These are phyloP conservation scores for Penicillium robsamsonii DNA, from an alignment of 495 filamentous ascomycete species.

Conservation along the genomic window DNA sequence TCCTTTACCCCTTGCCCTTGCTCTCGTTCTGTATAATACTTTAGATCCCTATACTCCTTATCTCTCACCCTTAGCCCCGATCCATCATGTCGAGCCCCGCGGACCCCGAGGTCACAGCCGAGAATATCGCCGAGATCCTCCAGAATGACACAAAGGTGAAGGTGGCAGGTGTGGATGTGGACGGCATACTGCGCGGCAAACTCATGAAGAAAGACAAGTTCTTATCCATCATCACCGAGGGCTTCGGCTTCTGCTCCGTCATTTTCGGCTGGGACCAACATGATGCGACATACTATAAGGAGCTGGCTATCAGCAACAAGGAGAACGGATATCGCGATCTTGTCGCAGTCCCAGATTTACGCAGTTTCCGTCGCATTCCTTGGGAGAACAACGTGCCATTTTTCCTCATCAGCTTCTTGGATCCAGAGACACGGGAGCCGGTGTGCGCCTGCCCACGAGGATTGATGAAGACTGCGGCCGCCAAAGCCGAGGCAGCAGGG, in stretches of 20 bases:
- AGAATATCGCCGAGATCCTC: conserved; percentile 61
- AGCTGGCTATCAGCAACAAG: conserved; percentile 85
- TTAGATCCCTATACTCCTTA: not conserved
- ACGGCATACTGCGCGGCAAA: conserved; percentile 89
- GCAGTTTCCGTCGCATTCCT: conserved; percentile 82
- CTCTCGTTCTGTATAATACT: not conserved
- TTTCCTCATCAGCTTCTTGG: conserved; percentile 85
- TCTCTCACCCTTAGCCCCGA: not conserved
- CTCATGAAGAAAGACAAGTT: conserved; percentile 97
- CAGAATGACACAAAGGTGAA: conserved; percentile 81
- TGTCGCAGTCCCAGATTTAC: conserved; percentile 77
- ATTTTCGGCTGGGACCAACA: conserved; percentile 99
- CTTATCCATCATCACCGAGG: conserved; percentile 72
- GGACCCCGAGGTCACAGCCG: conserved; percentile 49
- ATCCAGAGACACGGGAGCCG: conserved; percentile 52
- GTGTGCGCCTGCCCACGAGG: conserved; percentile 82
- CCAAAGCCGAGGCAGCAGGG: conserved; percentile 63
- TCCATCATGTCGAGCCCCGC: conserved; percentile 18
- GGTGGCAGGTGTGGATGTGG: conserved; percentile 86
- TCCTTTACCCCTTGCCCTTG: not conserved
- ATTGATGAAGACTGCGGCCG: conserved; percentile 63
- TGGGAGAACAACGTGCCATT: conserved; percentile 95
- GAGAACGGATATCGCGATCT: conserved; percentile 92
- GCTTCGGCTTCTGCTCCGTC: conserved; percentile 96
- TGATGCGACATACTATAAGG: conserved; percentile 80